Base-by-base conservation (phyloP, 2,329 filamentous ascomycete species). In the Atkinsonella hypoxylon region DNA sequence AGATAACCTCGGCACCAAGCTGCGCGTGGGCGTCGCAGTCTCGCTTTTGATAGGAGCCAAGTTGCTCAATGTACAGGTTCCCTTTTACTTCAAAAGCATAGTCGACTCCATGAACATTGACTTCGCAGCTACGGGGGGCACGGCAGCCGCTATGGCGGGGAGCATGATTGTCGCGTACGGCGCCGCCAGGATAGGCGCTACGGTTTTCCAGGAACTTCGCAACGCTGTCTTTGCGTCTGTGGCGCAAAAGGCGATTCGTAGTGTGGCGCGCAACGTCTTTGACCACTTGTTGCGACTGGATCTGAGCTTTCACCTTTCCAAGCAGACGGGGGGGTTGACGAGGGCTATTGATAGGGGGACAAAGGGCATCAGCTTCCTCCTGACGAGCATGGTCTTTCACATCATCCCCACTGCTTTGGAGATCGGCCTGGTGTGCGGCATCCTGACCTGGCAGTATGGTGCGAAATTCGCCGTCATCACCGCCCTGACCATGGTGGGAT, bases 351-450 rank as follows among this genome's bases (percentile, higher is more conserved):
- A 98, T 64, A 82, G 94, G 55, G 93, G 93, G 62, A 98, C 93
- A 18, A 98, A 98, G 70, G 94, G 93, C 55, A 98, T 98, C 65
- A 96, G 89, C 73, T 98, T 97, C 67, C 68, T 98, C 57, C 75
- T 98, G 56, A 95, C 89, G 0, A 96, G 90, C 59, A 98, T 98
- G 91, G 89, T 98, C 31, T 97, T 98, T 61, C 93, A 98, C 65
- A 85, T 98, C 51, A 78, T 97, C 15, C 93, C 93, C 0, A 98
- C 91, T 0, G 87, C 89, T 0, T 70, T 98, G 32, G 93, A 98
- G 64, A 98, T 98, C 55, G 82, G 83, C 53, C 84, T 98, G 75
- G 93, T 98, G 1, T 98, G 93, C 64, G 89, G 90, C 53, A 97
- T 98, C 54, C 70, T 98, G 64, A 97, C 91, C 0, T 97, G 91